These are phyloP conservation scores for Collybia sp. DNA, from an alignment of 768 basidiomycete genomes.

Conservation along the genomic window DNA sequence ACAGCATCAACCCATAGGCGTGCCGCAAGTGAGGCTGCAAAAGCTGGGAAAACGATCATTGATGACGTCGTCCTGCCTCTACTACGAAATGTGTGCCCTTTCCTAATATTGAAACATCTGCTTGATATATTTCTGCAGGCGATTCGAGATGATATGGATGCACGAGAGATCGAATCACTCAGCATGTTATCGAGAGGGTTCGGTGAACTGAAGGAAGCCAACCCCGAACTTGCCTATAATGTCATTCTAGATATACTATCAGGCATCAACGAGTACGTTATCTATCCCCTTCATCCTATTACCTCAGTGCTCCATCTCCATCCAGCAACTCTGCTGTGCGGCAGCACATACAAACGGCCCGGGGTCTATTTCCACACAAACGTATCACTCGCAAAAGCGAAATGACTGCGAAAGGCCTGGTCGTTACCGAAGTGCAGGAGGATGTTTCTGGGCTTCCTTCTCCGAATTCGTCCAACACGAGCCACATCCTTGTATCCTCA, in stretches of 20 bases:
- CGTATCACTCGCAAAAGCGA: slow-evolving; percentile 76
- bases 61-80: slow-evolving; percentile 84
- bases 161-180: slow-evolving; percentile 82
- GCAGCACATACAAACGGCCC: slow-evolving; percentile 79
- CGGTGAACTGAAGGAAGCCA: slow-evolving; percentile 74
- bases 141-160: slow-evolving; percentile 82
- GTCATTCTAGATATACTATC: slow-evolving; percentile 85
- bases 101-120: background rate
- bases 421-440: slow-evolving; percentile 80
- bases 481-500: slow-evolving; percentile 13
- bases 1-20: slow-evolving; percentile 37
- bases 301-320: slow-evolving; percentile 1
- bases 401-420: slow-evolving; percentile 79
- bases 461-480: slow-evolving; percentile 24
- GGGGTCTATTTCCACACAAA: slow-evolving; percentile 75
- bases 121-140: slow-evolving; percentile 33
- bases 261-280: slow-evolving; percentile 85
- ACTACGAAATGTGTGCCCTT: slow-evolving; percentile 57
- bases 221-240: slow-evolving; percentile 83
- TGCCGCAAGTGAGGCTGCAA: slow-evolving; percentile 49
- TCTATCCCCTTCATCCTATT: slow-evolving; percentile 3
- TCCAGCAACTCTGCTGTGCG: slow-evolving; percentile 72
- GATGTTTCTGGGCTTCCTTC: slow-evolving; percentile 51
- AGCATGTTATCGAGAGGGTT: slow-evolving; percentile 91
- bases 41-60: slow-evolving; percentile 54